These are phyloP conservation scores for Aegilops umbellulata DNA, from an alignment of 176 grass and related monocot genomes.

Conservation along the genomic window DNA sequence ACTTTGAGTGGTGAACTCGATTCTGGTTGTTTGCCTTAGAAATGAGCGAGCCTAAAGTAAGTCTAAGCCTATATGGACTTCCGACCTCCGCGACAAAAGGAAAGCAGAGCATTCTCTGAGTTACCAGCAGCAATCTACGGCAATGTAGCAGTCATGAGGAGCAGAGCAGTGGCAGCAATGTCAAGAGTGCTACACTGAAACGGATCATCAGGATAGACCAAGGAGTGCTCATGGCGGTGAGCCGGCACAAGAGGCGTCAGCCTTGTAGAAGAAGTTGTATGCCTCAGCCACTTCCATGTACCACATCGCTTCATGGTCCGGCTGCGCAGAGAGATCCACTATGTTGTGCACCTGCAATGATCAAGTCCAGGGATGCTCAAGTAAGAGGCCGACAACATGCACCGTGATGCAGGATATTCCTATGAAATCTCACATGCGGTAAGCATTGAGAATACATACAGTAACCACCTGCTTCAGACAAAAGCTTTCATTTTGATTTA, in stretches of 20 bases:
- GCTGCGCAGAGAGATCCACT: constrained; percentile 64
- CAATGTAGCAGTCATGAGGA: not conserved
- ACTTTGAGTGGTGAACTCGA: no score
- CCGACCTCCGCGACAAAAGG: no score
- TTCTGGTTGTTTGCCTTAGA: no score
- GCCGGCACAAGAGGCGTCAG: no score
- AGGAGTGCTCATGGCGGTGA: no score
- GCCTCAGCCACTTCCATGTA: constrained; percentile 81
- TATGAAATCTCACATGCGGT: not conserved
- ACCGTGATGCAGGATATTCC: not conserved
- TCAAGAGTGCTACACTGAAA: no score
- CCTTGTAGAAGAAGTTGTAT: not conserved
- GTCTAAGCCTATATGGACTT: no score
- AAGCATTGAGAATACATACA: not conserved
- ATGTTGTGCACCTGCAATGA: constrained; percentile 77
- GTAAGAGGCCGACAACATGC: not conserved
- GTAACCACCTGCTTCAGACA: not conserved
- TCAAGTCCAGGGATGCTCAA: not conserved
- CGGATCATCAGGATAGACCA: no score
- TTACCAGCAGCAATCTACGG: no score
- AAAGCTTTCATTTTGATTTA: not conserved
- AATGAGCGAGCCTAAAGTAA: no score
- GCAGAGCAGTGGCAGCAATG: not conserved
- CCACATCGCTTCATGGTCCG: constrained; percentile 80
- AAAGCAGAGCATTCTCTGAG: no score